Conservation (phyloP, 176 grass and related monocot species). For the Sorghum bicolor region Sorghum_bicolor_NCBIv3 NC_012876.2:19038001-19038500, state of each 20-base stretch:
- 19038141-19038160: constrained; percentile 30
- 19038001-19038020: constrained; percentile 50
- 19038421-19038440: not conserved
- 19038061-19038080: not conserved
- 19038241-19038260: constrained; percentile 55
- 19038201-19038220: constrained; percentile 55
- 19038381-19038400: not conserved
- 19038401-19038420: not conserved
- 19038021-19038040: not conserved
- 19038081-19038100: not conserved
- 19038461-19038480: not conserved
- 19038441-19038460: not conserved
- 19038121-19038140: constrained; percentile 42
- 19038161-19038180: not conserved
- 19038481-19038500: not conserved
- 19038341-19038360: not conserved
- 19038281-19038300: not conserved
- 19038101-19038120: not conserved
- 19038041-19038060: not conserved
- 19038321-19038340: not conserved
- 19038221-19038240: constrained; percentile 86
- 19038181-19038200: not conserved
- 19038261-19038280: constrained; percentile 51
- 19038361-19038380: no score
- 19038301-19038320: no score